Percentiles rank a stretch among this genome's conserved stretches.
Evolutionary conservation across 192 early-diverging fungal genomes (phyloP).

Genomic region (Coemansia furcata): DNA sequence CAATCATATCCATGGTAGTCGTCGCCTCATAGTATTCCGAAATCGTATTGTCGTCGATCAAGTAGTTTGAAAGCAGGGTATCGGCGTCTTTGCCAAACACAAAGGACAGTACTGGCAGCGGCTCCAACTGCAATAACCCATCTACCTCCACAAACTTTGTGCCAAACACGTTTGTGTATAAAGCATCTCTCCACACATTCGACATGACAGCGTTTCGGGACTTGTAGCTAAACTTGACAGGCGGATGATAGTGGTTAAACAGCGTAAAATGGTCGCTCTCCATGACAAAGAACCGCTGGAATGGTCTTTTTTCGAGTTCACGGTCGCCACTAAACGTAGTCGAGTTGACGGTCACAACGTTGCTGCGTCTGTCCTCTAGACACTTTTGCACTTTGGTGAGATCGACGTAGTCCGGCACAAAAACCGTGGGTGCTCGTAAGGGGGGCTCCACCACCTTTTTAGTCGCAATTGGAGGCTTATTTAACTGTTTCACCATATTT

Average conservation of each 20-base stretch:
- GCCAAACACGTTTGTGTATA: neutral
- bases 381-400: neutral
- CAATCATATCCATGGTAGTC: neutral
- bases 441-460: neutral
- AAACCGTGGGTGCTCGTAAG: neutral
- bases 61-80: neutral
- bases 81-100: neutral
- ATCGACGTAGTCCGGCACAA: neutral
- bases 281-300: neutral
- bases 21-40: neutral
- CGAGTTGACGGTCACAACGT: neutral
- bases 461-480: neutral
- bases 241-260: neutral
- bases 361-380: neutral
- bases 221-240: constrained; percentile 5
- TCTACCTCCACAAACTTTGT: neutral
- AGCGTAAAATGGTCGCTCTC: neutral
- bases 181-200: neutral
- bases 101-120: constrained; percentile 2
- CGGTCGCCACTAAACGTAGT: neutral
- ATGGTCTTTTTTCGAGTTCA: neutral
- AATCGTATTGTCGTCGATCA: constrained; percentile 6
- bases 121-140: neutral
- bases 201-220: constrained; percentile 8
- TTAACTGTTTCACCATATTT: neutral